phyloP scores from a whole-genome alignment of 108 stramenopile genomes.

The Fistulifera solaris region DNA sequence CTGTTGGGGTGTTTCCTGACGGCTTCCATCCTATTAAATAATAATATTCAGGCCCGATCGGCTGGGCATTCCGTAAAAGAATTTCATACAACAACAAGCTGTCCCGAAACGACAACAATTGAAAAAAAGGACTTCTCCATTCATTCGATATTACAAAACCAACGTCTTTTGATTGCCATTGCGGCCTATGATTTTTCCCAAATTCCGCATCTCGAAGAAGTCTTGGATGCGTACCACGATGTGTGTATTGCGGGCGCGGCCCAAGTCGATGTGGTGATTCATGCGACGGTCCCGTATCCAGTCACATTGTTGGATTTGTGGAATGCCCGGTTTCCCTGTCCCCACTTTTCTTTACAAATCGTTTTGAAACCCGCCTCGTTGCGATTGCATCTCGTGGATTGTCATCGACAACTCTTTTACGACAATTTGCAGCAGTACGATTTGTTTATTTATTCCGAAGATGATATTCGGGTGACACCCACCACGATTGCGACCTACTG shows the following conservation, averaged over 20 bases:
- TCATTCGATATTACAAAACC: slow-evolving; percentile 15
- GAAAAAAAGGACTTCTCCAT: no score
- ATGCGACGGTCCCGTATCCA: slow-evolving; percentile 60
- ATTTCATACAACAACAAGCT: no score
- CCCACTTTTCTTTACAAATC: slow-evolving; percentile 40
- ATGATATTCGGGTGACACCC: slow-evolving; percentile 79
- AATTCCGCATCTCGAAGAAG: slow-evolving; percentile 73
- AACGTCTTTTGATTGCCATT: slow-evolving; percentile 40
- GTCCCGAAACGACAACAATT: no score
- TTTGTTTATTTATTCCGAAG: slow-evolving; percentile 79
- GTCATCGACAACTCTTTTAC: slow-evolving; percentile 71
- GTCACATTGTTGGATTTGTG: slow-evolving; percentile 66
- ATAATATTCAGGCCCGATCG: slow-evolving; percentile 1
- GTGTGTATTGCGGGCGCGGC: slow-evolving; percentile 62
- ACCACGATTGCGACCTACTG: slow-evolving; percentile 65
- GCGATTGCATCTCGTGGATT: slow-evolving; percentile 73
- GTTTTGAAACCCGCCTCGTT: slow-evolving; percentile 40
- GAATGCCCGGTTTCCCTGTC: slow-evolving; percentile 44
- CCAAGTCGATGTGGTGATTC: slow-evolving; percentile 60
- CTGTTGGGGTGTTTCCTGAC: slow-evolving; percentile 30
- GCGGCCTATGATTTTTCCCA: slow-evolving; percentile 77
- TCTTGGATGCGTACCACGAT: slow-evolving; percentile 68
- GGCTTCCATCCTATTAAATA: slow-evolving; percentile 22
- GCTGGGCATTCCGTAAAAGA: no score
- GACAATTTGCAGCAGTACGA: slow-evolving; percentile 66